Conservation (phyloP, 306 rosid species). For the Senna tora region DNA sequence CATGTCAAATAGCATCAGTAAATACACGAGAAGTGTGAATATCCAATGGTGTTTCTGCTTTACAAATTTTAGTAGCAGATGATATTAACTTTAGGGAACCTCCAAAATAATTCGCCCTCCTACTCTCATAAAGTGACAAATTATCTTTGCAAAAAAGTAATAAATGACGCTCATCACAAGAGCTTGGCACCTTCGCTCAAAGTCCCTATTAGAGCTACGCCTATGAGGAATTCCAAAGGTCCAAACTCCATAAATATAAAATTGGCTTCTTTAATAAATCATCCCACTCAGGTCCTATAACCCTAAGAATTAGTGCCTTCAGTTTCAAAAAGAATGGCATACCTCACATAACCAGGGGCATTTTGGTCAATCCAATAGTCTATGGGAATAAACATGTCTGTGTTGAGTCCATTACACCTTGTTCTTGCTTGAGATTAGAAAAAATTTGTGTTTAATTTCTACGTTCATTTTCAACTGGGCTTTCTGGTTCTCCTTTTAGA, state of each 20-base stretch:
- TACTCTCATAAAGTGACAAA: not conserved
- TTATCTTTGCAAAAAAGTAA: not conserved
- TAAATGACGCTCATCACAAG: not conserved
- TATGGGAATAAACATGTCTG: not conserved
- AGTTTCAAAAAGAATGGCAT: too few species aligned
- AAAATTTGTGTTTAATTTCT: not conserved
- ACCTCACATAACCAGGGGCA: not conserved
- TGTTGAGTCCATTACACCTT: not conserved
- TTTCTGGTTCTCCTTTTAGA: not conserved
- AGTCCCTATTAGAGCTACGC: not conserved
- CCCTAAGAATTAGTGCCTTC: not conserved
- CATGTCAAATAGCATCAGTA: conserved; percentile 33
- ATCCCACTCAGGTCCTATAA: not conserved
- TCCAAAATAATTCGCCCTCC: conserved; percentile 2
- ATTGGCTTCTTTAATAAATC: not conserved
- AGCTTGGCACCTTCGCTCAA: conserved; percentile 6
- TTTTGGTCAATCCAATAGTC: not conserved
- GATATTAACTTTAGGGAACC: not conserved
- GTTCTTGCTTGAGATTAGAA: not conserved
- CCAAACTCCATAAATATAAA: not conserved
- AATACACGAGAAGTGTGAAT: not conserved
- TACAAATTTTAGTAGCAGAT: not conserved
- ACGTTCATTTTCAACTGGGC: not conserved
- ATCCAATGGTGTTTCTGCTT: not conserved
- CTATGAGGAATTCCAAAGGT: not conserved